phyloP scores from a whole-genome alignment of 2,329 filamentous ascomycete species.

The Didymella arachidicola region DNA sequence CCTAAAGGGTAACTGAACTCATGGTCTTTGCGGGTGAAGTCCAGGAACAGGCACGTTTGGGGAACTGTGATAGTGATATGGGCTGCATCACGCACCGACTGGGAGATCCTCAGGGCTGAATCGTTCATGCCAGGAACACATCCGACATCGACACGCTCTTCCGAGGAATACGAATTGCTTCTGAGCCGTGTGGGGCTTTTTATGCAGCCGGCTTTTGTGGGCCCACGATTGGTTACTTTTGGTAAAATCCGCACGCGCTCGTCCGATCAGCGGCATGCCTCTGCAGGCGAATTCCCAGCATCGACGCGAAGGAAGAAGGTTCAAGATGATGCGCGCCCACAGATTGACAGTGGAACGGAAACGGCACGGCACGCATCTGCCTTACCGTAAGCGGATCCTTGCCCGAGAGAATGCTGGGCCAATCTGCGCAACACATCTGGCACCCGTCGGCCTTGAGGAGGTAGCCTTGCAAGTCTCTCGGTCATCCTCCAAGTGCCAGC shows the following conservation, averaged over 20 bases:
- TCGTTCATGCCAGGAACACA: conserved; percentile 37
- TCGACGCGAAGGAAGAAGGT: conserved; percentile 30
- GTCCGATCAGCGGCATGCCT: conserved; percentile 26
- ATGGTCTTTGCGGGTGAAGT: conserved; percentile 37
- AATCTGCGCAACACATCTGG: conserved; percentile 43
- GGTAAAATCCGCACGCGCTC: conserved; percentile 16
- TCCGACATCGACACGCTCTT: conserved; percentile 26
- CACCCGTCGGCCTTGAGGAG: conserved; percentile 36
- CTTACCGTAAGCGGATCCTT: conserved; percentile 36
- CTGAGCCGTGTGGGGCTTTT: conserved; percentile 11
- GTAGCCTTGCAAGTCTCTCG: conserved; percentile 36
- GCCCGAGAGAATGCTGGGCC: conserved; percentile 30
- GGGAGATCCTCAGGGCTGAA: conserved; percentile 40
- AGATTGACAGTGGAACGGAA: conserved; percentile 37
- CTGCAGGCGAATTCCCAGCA: conserved; percentile 27
- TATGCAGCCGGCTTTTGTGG: conserved; percentile 22
- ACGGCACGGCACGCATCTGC: conserved; percentile 42
- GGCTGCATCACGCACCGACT: conserved; percentile 37
- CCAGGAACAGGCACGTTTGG: conserved; percentile 34
- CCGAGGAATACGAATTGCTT: conserved; percentile 19
- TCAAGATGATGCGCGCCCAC: conserved; percentile 34
- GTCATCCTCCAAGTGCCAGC: conserved; percentile 42
- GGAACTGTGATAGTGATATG: conserved; percentile 37
- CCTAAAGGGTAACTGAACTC: conserved; percentile 30
- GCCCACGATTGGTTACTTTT: conserved; percentile 22